Conservation (phyloP, 2,329 filamentous ascomycete genomes). For the Iodosphaeria phyllophila region DNA sequence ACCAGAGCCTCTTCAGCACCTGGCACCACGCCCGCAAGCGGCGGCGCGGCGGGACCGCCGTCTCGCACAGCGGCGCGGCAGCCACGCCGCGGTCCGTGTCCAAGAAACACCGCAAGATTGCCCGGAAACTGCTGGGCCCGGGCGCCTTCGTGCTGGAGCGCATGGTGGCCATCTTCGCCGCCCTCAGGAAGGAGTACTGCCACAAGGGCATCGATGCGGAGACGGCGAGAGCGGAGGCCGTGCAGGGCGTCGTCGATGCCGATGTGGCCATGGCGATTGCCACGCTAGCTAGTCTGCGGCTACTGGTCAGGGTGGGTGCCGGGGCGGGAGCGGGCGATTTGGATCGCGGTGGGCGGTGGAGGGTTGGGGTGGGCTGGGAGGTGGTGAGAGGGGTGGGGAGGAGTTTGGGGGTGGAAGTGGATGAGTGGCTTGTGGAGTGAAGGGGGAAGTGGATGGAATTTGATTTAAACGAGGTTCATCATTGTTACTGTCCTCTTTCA, state of each 20-base stretch:
- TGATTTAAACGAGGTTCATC: too few species aligned
- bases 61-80: conserved; percentile 2
- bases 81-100: conserved; percentile 12
- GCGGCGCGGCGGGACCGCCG: conserved; percentile 28
- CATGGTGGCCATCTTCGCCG: conserved; percentile 59
- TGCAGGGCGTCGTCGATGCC: conserved; percentile 21
- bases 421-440: conserved; percentile 57
- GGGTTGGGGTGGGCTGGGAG: conserved; percentile 66
- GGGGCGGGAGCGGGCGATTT: conserved; percentile 48
- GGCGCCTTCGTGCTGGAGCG: conserved; percentile 63
- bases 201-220: conserved; percentile 9
- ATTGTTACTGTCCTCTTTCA: too few species aligned
- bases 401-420: conserved; percentile 58
- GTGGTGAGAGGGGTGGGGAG: conserved; percentile 51
- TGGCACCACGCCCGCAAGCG: conserved; percentile 34
- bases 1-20: conserved; percentile 59
- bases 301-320: conserved; percentile 48
- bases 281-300: conserved; percentile 50
- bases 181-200: conserved; percentile 39
- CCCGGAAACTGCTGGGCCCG: conserved; percentile 57
- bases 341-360: conserved; percentile 56
- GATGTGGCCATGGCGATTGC: conserved; percentile 48
- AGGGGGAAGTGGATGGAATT: too few species aligned
- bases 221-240: background rate
- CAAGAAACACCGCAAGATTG: conserved; percentile 53